phyloP scores from a whole-genome alignment of 495 filamentous ascomycete species.

The Talaromyces trachyspermus region DNA sequence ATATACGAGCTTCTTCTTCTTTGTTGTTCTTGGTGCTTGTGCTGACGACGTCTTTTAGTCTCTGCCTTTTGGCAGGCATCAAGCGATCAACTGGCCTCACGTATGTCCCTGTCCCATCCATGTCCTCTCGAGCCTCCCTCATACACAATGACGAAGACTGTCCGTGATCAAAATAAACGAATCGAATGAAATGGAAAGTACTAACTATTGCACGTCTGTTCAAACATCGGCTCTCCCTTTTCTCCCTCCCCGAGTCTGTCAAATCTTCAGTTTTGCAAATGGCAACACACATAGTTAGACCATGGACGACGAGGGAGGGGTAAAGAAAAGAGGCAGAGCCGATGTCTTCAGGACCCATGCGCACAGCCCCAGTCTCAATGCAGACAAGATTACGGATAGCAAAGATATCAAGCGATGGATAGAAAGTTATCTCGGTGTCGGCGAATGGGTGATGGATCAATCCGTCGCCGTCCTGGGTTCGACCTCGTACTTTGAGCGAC shows the following conservation, averaged over 20 bases:
- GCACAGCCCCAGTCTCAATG: slow-evolving; percentile 73
- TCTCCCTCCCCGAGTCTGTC: slow-evolving; percentile 8
- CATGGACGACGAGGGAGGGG: slow-evolving; percentile 6
- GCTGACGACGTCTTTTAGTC: slow-evolving; percentile 48
- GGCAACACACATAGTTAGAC: no score
- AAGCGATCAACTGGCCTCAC: slow-evolving; percentile 94
- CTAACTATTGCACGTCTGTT: slow-evolving; percentile 6
- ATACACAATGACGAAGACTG: neutral
- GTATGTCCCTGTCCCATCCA: slow-evolving; percentile 42
- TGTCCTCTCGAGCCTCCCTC: neutral
- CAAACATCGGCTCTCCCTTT: slow-evolving; percentile 10
- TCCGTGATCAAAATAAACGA: no score
- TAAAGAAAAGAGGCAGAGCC: slow-evolving; percentile 2
- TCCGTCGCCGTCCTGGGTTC: slow-evolving; percentile 84
- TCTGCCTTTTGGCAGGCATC: slow-evolving; percentile 93
- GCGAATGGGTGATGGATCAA: slow-evolving; percentile 97
- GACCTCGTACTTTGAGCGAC: slow-evolving; percentile 83
- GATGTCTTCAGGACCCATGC: slow-evolving; percentile 23
- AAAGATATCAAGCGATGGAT: slow-evolving; percentile 85
- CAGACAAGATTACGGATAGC: slow-evolving; percentile 77
- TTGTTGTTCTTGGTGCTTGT: slow-evolving; percentile 1
- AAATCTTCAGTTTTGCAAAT: neutral
- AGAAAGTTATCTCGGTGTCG: slow-evolving; percentile 89
- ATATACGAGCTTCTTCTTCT: neutral
- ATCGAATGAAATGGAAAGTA: neutral